These are phyloP conservation scores for Chenopodium album DNA, from an alignment of 148 eudicot genomes.

Conservation along the genomic window DNA sequence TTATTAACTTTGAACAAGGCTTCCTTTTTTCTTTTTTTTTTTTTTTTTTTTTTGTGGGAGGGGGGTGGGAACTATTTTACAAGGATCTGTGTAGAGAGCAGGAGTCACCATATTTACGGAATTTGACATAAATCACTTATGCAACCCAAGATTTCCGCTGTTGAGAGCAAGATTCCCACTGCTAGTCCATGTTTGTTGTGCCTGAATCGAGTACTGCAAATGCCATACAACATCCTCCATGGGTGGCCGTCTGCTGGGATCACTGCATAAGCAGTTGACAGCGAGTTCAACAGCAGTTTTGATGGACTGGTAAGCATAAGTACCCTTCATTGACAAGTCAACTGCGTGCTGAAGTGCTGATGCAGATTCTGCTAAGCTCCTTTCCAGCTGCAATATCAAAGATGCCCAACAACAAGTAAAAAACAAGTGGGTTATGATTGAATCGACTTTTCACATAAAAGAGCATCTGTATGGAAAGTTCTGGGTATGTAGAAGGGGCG, in stretches of 20 bases:
- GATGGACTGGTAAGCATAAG: constrained; percentile 77
- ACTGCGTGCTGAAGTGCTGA: constrained; percentile 50
- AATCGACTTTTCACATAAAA: not conserved
- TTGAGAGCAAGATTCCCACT: constrained; percentile 75
- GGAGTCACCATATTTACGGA: not conserved
- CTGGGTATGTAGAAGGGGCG: not conserved
- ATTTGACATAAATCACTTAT: constrained; percentile 16
- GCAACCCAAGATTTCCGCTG: constrained; percentile 42
- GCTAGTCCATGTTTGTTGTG: constrained; percentile 89
- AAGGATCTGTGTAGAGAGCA: not conserved
- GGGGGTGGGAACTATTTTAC: not conserved
- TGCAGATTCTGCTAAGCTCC: constrained; percentile 69
- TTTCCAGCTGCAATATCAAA: constrained; percentile 61
- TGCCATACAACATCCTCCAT: constrained; percentile 94
- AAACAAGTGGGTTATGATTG: not conserved
- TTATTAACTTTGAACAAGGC: constrained; percentile 2
- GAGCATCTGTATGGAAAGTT: constrained; percentile 12
- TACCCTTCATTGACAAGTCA: constrained; percentile 69
- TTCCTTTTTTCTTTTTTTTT: not conserved
- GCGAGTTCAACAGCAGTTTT: constrained; percentile 69
- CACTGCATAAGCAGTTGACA: constrained; percentile 57
- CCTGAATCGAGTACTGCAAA: constrained; percentile 88
- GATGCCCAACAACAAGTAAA: constrained; percentile 7
- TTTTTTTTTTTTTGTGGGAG: not conserved
- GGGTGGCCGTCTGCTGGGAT: constrained; percentile 62